A percentile compares a stretch with the other conserved stretches of the same genome.
Evolutionary conservation across 495 filamentous ascomycete species (phyloP).

Genomic region (Lasiosphaeriaceae sp.): DNA sequence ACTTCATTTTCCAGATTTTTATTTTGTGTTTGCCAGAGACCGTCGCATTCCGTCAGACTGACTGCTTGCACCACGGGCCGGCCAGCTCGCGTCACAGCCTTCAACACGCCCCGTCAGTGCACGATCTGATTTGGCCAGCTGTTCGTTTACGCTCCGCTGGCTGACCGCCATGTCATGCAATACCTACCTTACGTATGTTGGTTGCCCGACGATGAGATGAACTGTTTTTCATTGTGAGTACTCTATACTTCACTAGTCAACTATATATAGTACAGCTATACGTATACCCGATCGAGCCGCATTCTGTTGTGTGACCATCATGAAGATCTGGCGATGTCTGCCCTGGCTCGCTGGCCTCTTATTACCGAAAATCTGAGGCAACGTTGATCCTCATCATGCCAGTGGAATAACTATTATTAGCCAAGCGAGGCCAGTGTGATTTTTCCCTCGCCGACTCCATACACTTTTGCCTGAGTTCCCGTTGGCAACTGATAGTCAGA

Average conservation of each 20-base stretch:
- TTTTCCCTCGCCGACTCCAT: neutral
- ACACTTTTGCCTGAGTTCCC: no score
- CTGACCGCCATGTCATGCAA: neutral
- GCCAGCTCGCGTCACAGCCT: conserved; percentile 19
- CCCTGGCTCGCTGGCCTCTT: neutral
- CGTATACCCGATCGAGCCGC: no score
- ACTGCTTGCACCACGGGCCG: conserved; percentile 19
- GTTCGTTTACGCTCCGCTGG: neutral
- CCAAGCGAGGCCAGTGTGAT: neutral
- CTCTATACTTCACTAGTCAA: no score
- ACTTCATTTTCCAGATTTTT: conserved; percentile 1
- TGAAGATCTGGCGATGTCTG: no score
- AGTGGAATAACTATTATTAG: neutral
- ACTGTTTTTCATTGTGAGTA: neutral
- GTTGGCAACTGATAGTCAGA: no score
- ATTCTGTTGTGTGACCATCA: no score
- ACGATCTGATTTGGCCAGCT: conserved; percentile 8
- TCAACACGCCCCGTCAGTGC: neutral
- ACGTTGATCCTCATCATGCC: neutral
- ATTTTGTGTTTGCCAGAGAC: conserved; percentile 10
- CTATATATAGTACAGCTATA: no score
- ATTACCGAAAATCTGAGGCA: neutral
- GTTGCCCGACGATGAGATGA: neutral
- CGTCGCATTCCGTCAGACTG: conserved; percentile 14
- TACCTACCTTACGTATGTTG: no score